Evolutionary conservation across 1,284 basidiomycete species (phyloP).

Genomic region (Thecaphora frezii): DNA sequence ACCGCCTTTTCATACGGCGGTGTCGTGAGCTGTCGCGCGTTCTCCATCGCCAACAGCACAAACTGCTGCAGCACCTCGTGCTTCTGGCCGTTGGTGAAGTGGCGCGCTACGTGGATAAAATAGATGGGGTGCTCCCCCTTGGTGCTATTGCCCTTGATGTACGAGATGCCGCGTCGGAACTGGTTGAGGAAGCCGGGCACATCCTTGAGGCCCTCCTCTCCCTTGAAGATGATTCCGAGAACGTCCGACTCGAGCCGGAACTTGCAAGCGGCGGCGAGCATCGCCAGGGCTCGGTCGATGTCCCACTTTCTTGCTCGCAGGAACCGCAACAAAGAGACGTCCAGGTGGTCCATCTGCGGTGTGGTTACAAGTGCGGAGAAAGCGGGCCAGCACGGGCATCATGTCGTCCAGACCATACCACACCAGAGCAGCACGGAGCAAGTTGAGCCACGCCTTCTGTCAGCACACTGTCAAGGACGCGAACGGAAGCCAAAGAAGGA

Average conservation of each 20-base stretch:
- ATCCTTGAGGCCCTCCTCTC: slow-evolving; percentile 57
- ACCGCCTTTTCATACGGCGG: slow-evolving; percentile 55
- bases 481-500: too few relatives aligned
- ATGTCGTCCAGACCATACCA: too few relatives aligned
- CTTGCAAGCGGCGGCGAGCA: slow-evolving; percentile 56
- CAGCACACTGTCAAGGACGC: too few relatives aligned
- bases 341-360: slow-evolving; percentile 50
- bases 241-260: slow-evolving; percentile 59
- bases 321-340: slow-evolving; percentile 56
- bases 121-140: slow-evolving; percentile 56
- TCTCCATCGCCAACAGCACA: slow-evolving; percentile 57
- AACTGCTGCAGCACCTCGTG: slow-evolving; percentile 57
- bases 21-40: slow-evolving; percentile 51
- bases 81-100: slow-evolving; percentile 58
- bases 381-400: too few relatives aligned
- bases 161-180: slow-evolving; percentile 58
- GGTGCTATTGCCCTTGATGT: slow-evolving; percentile 56
- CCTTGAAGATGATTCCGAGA: slow-evolving; percentile 53
- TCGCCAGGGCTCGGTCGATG: slow-evolving; percentile 56
- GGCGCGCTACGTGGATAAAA: slow-evolving; percentile 58
- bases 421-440: too few relatives aligned
- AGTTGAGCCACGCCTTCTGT: too few relatives aligned
- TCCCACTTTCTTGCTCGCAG: slow-evolving; percentile 59
- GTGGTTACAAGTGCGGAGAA: background rate
- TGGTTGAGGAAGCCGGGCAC: slow-evolving; percentile 59